A percentile compares a stretch with the other conserved stretches of the same genome.
These are phyloP conservation scores for Teratosphaeriaceae sp. DNA, from an alignment of 2,329 filamentous ascomycete species.

Conservation along the genomic window DNA sequence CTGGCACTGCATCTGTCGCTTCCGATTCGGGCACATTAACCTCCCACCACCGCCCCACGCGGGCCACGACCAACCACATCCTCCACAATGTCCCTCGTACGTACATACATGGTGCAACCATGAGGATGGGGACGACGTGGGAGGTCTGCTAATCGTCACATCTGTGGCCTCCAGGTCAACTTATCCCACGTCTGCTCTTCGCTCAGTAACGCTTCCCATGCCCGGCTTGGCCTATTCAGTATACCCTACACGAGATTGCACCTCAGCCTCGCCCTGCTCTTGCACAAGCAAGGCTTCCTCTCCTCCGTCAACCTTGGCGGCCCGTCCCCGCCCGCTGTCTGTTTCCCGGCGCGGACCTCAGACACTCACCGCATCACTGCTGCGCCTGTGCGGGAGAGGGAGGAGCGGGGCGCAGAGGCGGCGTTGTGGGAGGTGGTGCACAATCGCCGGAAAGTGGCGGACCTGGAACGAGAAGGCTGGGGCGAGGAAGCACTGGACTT, in stretches of 20 bases:
- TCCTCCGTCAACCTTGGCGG: slow-evolving; percentile 71
- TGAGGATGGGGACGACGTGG: neutral
- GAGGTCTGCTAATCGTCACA: slow-evolving; percentile 12
- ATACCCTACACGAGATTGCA: slow-evolving; percentile 76
- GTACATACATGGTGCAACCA: neutral
- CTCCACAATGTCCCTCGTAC: no score
- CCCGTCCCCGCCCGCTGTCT: slow-evolving; percentile 45
- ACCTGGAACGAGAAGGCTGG: slow-evolving; percentile 17
- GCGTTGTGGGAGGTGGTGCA: slow-evolving; percentile 22
- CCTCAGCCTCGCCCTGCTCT: slow-evolving; percentile 64
- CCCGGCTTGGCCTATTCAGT: slow-evolving; percentile 78
- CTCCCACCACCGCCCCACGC: no score
- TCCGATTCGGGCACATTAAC: no score
- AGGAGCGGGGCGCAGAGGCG: slow-evolving; percentile 18
- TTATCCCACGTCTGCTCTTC: slow-evolving; percentile 81
- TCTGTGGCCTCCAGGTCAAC: slow-evolving; percentile 69
- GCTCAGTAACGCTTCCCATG: slow-evolving; percentile 80
- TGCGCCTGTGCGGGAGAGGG: slow-evolving; percentile 20
- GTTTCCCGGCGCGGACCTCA: slow-evolving; percentile 23
- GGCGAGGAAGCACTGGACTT: slow-evolving; percentile 20
- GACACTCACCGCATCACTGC: slow-evolving; percentile 23
- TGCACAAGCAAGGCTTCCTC: slow-evolving; percentile 78
- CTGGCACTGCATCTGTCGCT: no score
- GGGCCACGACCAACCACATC: no score
- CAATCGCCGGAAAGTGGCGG: slow-evolving; percentile 12